Base-by-base conservation (phyloP, 495 filamentous ascomycete genomes). In the Penicillium bialowiezense region DNA sequence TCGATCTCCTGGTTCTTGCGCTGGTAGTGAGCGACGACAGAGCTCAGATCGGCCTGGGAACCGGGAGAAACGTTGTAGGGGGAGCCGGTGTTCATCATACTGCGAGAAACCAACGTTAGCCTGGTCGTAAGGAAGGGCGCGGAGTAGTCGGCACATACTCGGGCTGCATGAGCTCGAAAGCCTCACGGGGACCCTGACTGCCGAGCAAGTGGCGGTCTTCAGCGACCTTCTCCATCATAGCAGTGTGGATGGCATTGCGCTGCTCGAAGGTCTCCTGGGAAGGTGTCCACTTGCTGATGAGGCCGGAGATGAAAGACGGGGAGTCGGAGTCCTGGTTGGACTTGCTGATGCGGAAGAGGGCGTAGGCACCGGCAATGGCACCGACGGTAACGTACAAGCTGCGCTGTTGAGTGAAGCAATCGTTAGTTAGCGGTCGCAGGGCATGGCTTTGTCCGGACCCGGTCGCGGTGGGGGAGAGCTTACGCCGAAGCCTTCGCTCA, bases 161-260 rank as follows among this genome's bases (percentile, higher is more conserved):
- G 31, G 80, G 82, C 60, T 82, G 83, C 62, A 64, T 79, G 71
- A 90, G 62, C 8, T 79, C 73, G 24, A 80, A 63, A 50, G 64
- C 55, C 51, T 70, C 65, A 28, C 59, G 69, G 44, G 68, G 68
- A 24, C 57, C 68, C 48, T 79, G 71, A 60, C 77, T 80, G 35
- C 78, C 65, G 56, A 88, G 88, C 57, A 91, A 62, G 56, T 83
- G 79, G 58, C 81, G 72, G 64, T 90, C 85, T 39, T 70, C 60
- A 17, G 80, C 88, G 17, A 86, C 87, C 68, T 84, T 83, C 73
- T 90, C 86, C 41, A 89, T 63, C 56, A 80, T 76, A 28, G 64
- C 67, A 5, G 81, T 84, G 60, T 85, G 87, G 46, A 86, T 58
- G 20, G 73, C 71, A 59, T 88, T 89, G 41, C 79, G 72, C 55